phyloP scores from a whole-genome alignment of 495 filamentous ascomycete species.

The Paragyromitra xinjiangensis region DNA sequence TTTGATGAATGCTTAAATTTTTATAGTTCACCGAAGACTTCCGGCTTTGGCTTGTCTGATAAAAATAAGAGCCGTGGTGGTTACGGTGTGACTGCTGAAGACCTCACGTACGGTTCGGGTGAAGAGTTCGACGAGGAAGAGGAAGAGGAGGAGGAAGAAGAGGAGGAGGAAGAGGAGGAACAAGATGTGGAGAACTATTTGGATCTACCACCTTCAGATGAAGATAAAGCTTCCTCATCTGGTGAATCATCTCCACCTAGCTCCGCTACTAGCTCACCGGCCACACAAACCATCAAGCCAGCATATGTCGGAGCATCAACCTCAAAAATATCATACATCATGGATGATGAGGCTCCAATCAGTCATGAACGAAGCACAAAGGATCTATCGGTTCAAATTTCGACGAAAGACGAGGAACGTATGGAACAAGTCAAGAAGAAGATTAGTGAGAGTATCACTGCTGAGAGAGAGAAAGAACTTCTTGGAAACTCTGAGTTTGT shows the following conservation, averaged over 20 bases:
- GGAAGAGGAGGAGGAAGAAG: slow-evolving; percentile 48
- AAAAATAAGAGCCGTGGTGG: slow-evolving; percentile 44
- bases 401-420: slow-evolving; percentile 41
- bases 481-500: slow-evolving; percentile 29
- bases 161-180: slow-evolving; percentile 44
- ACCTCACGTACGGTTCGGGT: slow-evolving; percentile 42
- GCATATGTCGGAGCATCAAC: slow-evolving; percentile 52
- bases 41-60: slow-evolving; percentile 20
- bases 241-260: slow-evolving; percentile 46
- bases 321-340: slow-evolving; percentile 46
- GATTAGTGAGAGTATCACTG: slow-evolving; percentile 46
- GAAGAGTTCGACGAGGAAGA: slow-evolving; percentile 51
- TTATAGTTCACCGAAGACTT: slow-evolving; percentile 34
- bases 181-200: slow-evolving; percentile 42
- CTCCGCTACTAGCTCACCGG: slow-evolving; percentile 22
- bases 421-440: slow-evolving; percentile 48
- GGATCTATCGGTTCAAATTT: slow-evolving; percentile 44
- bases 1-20: slow-evolving; percentile 25
- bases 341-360: slow-evolving; percentile 48
- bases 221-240: slow-evolving; percentile 51
- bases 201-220: slow-evolving; percentile 44
- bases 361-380: slow-evolving; percentile 54
- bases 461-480: slow-evolving; percentile 40
- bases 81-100: slow-evolving; percentile 50
- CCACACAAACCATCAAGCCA: slow-evolving; percentile 29